These are phyloP conservation scores for Yarrowia sp. DNA, from an alignment of 805 yeast genomes.

Conservation along the genomic window DNA sequence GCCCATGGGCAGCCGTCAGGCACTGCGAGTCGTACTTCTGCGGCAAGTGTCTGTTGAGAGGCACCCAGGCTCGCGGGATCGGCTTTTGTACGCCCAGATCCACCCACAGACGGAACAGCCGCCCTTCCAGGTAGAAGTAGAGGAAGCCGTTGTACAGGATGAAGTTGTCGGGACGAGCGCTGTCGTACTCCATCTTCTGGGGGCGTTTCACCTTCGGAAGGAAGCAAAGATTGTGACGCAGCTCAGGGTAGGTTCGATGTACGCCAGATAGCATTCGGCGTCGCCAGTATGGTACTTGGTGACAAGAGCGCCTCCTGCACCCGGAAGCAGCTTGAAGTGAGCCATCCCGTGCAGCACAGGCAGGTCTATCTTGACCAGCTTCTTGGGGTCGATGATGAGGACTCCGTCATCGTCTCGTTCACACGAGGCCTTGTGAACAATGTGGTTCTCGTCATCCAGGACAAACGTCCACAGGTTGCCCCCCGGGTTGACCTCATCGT, in stretches of 20 bases:
- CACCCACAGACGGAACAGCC: neutral
- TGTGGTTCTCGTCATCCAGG: neutral
- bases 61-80: neutral
- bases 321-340: neutral
- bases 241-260: neutral
- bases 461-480: neutral
- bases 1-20: neutral
- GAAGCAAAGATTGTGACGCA: neutral
- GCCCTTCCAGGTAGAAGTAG: neutral
- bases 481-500: neutral
- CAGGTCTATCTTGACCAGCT: neutral
- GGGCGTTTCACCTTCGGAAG: neutral
- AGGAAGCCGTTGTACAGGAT: neutral
- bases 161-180: neutral
- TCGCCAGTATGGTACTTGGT: neutral
- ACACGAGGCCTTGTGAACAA: neutral
- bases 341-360: neutral
- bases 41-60: neutral
- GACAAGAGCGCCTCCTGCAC: neutral
- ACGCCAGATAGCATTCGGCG: neutral
- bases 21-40: neutral
- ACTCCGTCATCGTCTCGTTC: neutral
- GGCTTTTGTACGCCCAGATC: neutral
- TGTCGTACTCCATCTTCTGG: neutral
- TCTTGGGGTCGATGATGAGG: neutral